Conservation (phyloP, 306 rosid species). For the Prinsepia uniflora region DNA sequence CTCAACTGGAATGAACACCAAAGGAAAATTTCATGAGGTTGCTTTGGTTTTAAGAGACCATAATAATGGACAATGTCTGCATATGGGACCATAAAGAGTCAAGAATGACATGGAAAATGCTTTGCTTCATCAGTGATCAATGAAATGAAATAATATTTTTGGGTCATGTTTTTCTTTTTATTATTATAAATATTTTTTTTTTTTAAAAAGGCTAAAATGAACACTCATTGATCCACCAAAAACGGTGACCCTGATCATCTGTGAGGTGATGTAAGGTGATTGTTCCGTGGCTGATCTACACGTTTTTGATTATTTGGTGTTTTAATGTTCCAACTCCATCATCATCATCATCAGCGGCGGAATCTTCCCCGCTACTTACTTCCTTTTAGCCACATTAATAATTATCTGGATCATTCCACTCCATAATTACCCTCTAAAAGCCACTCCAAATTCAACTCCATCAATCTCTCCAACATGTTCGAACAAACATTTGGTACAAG, state of each 20-base stretch:
- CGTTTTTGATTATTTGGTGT: constrained; percentile 17
- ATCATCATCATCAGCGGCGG: constrained; percentile 18
- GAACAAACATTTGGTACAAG: neutral
- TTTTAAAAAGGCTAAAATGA: neutral
- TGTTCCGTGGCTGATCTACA: constrained; percentile 10
- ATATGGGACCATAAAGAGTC: constrained; percentile 8
- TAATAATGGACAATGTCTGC: constrained; percentile 21
- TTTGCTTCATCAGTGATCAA: neutral
- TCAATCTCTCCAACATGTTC: neutral
- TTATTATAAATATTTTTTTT: no score
- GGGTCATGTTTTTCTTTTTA: no score
- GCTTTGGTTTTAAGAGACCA: constrained; percentile 9
- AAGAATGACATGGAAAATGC: constrained; percentile 11
- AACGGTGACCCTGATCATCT: constrained; percentile 9
- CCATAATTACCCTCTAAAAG: constrained; percentile 7
- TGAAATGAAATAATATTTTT: neutral
- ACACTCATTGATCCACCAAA: constrained; percentile 13
- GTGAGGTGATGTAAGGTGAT: constrained; percentile 12
- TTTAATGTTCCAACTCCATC: constrained; percentile 4
- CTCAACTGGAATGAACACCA: neutral
- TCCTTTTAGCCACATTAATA: neutral
- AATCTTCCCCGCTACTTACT: constrained; percentile 16
- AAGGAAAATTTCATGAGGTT: neutral
- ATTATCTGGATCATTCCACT: constrained; percentile 14
- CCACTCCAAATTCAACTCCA: neutral